These are phyloP conservation scores for Tremellales sp. DNA, from an alignment of 1,284 basidiomycete genomes.

Conservation along the genomic window DNA sequence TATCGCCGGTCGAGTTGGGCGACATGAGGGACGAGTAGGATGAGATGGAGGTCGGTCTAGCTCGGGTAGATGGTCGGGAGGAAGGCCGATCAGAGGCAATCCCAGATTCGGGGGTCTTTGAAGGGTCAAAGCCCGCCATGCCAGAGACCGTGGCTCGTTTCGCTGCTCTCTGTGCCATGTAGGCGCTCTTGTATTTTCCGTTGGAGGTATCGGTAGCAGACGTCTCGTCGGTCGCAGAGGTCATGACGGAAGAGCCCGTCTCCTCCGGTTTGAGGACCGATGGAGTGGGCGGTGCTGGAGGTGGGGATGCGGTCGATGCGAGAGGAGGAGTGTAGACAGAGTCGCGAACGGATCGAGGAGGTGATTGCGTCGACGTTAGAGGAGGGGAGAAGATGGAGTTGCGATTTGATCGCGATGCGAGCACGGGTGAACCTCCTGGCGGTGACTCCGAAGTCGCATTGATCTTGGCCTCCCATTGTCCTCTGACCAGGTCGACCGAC, in stretches of 20 bases:
- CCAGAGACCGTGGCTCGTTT: constrained; percentile 21
- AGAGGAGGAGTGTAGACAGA: not conserved
- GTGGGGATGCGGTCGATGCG: not conserved
- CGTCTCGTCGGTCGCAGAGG: constrained; percentile 9
- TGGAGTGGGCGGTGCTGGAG: not conserved
- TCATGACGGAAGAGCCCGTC: constrained; percentile 11
- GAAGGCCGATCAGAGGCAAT: constrained; percentile 6
- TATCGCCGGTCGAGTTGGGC: constrained; percentile 32
- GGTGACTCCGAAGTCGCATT: constrained; percentile 13
- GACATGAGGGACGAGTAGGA: constrained; percentile 22
- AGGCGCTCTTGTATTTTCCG: constrained; percentile 13
- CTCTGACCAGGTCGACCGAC: constrained; percentile 38
- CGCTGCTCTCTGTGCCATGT: constrained; percentile 18
- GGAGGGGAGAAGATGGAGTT: constrained; percentile 12
- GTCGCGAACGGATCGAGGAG: constrained; percentile 4
- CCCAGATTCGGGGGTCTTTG: constrained; percentile 7
- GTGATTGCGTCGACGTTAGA: not conserved
- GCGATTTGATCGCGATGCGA: constrained; percentile 7
- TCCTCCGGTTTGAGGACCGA: constrained; percentile 10
- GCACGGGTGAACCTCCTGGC: constrained; percentile 1
- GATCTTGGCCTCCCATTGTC: constrained; percentile 44
- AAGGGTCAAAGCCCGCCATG: constrained; percentile 10
- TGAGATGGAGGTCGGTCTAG: constrained; percentile 21
- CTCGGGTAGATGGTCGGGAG: constrained; percentile 4
- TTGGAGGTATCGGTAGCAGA: not conserved